phyloP scores from a whole-genome alignment of 2,329 filamentous ascomycete species.

The Penicillium sp. region DNA sequence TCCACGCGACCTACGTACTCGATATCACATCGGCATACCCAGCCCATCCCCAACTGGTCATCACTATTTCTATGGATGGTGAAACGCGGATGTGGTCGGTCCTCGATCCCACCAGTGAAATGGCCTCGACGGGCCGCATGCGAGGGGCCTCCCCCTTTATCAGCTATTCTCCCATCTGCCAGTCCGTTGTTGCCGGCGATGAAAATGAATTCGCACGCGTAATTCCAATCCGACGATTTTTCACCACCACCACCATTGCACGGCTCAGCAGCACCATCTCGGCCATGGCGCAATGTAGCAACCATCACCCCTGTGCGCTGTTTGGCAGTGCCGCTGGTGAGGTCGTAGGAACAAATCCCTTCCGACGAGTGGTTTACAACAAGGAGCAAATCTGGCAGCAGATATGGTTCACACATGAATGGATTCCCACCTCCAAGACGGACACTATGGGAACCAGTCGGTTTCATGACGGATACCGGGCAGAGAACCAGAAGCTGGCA shows the following conservation, averaged over 20 bases:
- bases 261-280: constrained; percentile 42
- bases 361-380: constrained; percentile 49
- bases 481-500: constrained; percentile 35
- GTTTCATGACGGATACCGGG: constrained; percentile 46
- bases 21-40: constrained; percentile 52
- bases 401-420: constrained; percentile 59
- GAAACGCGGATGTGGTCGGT: constrained; percentile 56
- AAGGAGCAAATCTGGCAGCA: constrained; percentile 54
- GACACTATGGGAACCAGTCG: constrained; percentile 38
- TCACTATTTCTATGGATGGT: constrained; percentile 55
- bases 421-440: constrained; percentile 36
- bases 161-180: constrained; percentile 55
- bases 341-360: constrained; percentile 51
- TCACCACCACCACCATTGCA: constrained; percentile 49
- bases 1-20: constrained; percentile 40
- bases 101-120: constrained; percentile 46
- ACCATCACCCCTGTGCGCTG: constrained; percentile 54
- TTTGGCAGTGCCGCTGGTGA: constrained; percentile 53
- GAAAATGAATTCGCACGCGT: constrained; percentile 53
- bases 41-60: constrained; percentile 50
- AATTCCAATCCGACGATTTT: constrained; percentile 53
- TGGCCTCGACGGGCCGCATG: constrained; percentile 46
- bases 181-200: constrained; percentile 54
- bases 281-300: constrained; percentile 34
- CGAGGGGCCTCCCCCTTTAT: constrained; percentile 50